Base-by-base conservation (phyloP, 257 asterid species). In the Nicotiana undulata region DNA sequence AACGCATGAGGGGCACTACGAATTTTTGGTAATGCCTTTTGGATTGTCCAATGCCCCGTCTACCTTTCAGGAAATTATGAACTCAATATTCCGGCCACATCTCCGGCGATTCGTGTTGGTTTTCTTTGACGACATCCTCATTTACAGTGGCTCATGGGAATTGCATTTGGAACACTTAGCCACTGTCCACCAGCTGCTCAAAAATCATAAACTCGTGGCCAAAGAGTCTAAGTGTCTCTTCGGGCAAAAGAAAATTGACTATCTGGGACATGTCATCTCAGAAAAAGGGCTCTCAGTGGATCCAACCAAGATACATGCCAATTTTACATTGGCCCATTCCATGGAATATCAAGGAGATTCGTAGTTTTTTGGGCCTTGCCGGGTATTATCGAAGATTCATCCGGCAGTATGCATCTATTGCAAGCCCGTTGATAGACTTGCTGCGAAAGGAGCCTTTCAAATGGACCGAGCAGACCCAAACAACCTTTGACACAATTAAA, bases 111-210 rank as follows among this genome's bases (percentile, higher is more conserved):
- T 81, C 26, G 53, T 81, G 1, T 15, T 81, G 22, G 84, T 60
- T 2, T 82, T 82, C n/a, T 49, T 82, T 15, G 65, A 82, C 9
- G 84, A 82, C 5, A 82, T 82, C 0, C 5, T 82, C 2, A 31
- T 82, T 11, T 82, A 76, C 15, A 81, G 81, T 32, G 0, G 17
- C 0, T 11, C 49, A 0, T 20, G 24, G 66, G 10, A 24, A 0
- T 31, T 12, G 0, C 81, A 75, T 44, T 1, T 75, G 1, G 17
- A 2, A 0, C 84, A 81, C 32, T 4, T 75, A 1, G 2, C 15
- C 37, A 32, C 37, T 32, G 37, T 32, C 2, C 59, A 44, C 3
- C 13, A 13, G 5, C 0, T 6, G 3, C 52, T 44, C 52, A 44
- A 44, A 3, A 3, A 49, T 3, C 72, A 63, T 2, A 7, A 63